phyloP scores from a whole-genome alignment of 805 yeast species.

The Cephaloascus albidus region DNA sequence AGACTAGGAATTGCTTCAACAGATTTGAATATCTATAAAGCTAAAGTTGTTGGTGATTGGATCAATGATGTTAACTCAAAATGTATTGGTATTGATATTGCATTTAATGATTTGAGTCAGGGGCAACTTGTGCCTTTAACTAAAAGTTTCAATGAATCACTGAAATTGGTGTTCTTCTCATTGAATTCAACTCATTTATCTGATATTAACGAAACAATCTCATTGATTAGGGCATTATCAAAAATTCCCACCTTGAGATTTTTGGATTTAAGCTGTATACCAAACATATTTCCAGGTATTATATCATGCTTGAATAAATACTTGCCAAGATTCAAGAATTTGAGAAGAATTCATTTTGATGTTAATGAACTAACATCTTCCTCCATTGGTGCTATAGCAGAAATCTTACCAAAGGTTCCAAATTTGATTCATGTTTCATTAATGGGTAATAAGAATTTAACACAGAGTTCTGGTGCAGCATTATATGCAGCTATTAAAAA shows the following conservation, averaged over 20 bases:
- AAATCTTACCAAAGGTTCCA: conserved; percentile 36
- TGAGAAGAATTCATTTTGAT: conserved; percentile 46
- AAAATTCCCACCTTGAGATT: conserved; percentile 32
- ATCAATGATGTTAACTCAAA: conserved; percentile 29
- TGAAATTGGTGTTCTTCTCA: conserved; percentile 39
- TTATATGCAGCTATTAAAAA: conserved; percentile 40
- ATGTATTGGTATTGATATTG: conserved; percentile 48
- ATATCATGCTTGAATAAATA: conserved; percentile 32
- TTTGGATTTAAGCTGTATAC: conserved; percentile 44
- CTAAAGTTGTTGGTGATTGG: conserved; percentile 37
- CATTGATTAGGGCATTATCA: conserved; percentile 25
- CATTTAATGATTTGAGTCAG: conserved; percentile 39
- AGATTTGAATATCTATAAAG: conserved; percentile 32
- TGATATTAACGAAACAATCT: conserved; percentile 26
- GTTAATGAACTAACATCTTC: conserved; percentile 38
- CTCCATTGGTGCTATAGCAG: conserved; percentile 38
- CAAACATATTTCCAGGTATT: conserved; percentile 41
- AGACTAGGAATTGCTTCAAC: conserved; percentile 46
- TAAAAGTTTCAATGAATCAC: conserved; percentile 23
- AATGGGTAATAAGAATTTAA: conserved; percentile 39
- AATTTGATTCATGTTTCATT: conserved; percentile 43
- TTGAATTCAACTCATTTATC: conserved; percentile 40
- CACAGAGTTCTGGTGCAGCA: conserved; percentile 33
- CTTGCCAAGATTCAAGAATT: conserved; percentile 33
- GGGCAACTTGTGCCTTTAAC: conserved; percentile 39